A percentile compares a stretch with the other conserved stretches of the same genome.
Conservation (phyloP, 78 protist species). For the Speleostelium caveatum region DNA sequence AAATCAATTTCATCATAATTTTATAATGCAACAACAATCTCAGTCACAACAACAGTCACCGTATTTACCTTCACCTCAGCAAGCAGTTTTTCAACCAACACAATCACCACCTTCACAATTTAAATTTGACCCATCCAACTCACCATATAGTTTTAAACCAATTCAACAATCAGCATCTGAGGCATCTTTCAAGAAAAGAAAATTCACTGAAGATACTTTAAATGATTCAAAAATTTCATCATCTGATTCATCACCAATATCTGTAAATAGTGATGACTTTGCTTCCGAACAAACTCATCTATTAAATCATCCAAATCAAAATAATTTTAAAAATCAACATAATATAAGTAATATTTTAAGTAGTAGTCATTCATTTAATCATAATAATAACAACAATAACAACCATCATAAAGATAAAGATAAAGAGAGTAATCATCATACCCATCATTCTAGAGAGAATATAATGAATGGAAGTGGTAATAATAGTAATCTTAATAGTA, state of each 20-base stretch:
- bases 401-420: background rate
- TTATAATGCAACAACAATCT: background rate
- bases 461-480: background rate
- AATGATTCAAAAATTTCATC: background rate
- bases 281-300: background rate
- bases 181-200: background rate
- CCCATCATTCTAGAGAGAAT: too few relatives aligned
- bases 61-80: background rate
- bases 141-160: background rate
- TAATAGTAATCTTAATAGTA: background rate
- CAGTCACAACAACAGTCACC: background rate
- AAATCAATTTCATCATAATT: background rate
- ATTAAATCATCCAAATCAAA: background rate
- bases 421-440: background rate
- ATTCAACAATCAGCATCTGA: background rate
- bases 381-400: background rate
- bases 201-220: background rate
- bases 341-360: background rate
- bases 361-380: background rate
- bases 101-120: background rate
- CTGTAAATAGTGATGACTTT: background rate
- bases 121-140: too few relatives aligned
- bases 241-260: slow-evolving; percentile 2
- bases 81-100: too few relatives aligned
- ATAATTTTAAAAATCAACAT: background rate